Evolutionary conservation across 2,329 filamentous ascomycete genomes (phyloP), one percentile per base, ranked within the genome.

Genomic region (Aspergillus pseudoviridinutans): DNA sequence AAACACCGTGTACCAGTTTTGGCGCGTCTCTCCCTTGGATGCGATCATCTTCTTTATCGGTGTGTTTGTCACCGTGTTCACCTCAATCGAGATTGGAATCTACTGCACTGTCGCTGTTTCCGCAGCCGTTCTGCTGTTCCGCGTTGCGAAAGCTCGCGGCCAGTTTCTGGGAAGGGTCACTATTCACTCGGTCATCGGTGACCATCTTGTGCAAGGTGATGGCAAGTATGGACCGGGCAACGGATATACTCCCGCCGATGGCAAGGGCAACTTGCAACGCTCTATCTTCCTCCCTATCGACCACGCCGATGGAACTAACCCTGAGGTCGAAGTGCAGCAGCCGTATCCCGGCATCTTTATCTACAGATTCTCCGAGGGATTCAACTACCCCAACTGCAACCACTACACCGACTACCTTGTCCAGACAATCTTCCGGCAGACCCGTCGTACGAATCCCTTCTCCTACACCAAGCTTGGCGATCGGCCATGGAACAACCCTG

Each of bases 311-410:
- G 93, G 93, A 29, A 92, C 91, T 1, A 97, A 97, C 72, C 93
- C 93, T 0, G 82, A 88, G 27, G 82, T 97, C 50, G 82, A 88
- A 10, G 80, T 96, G n/a, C 82, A 90, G 60, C 85, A 85, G 55
- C 92, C 94, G 0, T 91, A 94, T 67, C 93, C 93, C 0, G 94
- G 94, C 53, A 84, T 99, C 64, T 96, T 97, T 76, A 96, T 97
- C 69, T 97, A 96, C 78, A 87, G 93, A 49, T 97, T 96, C 74
- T 87, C 89, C 0, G 93, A 97, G 77, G 91, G 92, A 47, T 96
- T 96, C 81, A 96, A 94, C 76, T 99, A 97, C 68, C 91, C 93
- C 59, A 99, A 96, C 66, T 92, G 92, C 22, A 91, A 91, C 68
- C 87, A 91, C 71, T 92, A 95, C 62, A 84, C 96, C 56, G 92